These are phyloP conservation scores for Gossypioides kirkii DNA, from an alignment of 345 rosid species.

Conservation along the genomic window DNA sequence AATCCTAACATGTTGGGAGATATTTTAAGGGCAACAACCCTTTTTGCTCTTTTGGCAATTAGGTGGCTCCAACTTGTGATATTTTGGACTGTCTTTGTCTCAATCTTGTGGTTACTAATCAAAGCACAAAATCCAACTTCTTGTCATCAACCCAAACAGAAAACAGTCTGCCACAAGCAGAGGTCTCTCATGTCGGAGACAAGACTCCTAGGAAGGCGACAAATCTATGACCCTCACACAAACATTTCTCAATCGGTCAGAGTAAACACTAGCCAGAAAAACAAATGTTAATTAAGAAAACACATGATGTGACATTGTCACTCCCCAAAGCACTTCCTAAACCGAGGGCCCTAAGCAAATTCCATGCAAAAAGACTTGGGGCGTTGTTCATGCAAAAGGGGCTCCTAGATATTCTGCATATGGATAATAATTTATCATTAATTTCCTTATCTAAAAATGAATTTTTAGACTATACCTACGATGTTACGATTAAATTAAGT, in stretches of 20 bases:
- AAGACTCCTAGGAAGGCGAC: not conserved
- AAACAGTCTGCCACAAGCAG: not conserved
- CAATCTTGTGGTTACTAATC: conserved; percentile 4
- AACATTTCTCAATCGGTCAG: not conserved
- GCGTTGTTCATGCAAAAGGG: not conserved
- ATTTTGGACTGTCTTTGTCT: not conserved
- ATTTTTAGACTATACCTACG: not conserved
- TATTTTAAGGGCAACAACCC: not conserved
- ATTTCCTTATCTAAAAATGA: not conserved
- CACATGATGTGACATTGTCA: not conserved
- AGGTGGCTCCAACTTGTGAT: not conserved
- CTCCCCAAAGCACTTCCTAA: not conserved
- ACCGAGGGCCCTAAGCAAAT: not conserved
- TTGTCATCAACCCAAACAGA: not conserved
- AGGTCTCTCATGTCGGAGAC: conserved; percentile 2
- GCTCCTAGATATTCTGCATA: not conserved
- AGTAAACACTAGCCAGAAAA: not conserved
- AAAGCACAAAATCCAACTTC: conserved; percentile 3
- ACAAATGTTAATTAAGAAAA: not conserved
- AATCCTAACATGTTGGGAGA: not conserved
- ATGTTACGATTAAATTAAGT: not conserved
- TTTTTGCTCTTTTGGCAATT: not conserved
- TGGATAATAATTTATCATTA: not conserved
- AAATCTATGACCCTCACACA: not conserved
- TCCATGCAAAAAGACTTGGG: not conserved